phyloP scores from a whole-genome alignment of 75 land plant species.

The Larix kaempferi region DNA sequence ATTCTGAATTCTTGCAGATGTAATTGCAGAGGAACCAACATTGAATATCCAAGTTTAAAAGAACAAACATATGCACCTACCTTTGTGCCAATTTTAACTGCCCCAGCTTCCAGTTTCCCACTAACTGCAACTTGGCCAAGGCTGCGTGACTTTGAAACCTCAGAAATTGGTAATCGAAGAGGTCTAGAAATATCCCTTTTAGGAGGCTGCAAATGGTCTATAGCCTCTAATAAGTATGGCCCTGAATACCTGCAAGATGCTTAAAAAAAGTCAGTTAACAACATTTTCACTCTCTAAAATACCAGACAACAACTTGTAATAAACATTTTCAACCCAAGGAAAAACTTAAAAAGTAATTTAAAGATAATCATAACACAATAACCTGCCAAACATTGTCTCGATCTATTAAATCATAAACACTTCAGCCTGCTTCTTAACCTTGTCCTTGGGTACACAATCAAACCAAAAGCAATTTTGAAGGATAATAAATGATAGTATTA shows the following conservation, averaged over 20 bases:
- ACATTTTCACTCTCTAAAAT: no score
- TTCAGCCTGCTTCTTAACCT: no score
- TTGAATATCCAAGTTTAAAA: not conserved
- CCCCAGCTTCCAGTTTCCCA: slow-evolving; percentile 94
- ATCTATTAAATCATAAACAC: no score
- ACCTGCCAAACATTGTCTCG: no score
- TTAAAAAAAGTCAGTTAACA: not conserved
- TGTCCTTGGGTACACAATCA: no score
- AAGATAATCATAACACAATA: no score
- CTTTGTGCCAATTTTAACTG: slow-evolving; percentile 77
- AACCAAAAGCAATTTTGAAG: no score
- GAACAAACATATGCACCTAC: slow-evolving; percentile 15
- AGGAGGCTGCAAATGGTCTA: slow-evolving; percentile 78
- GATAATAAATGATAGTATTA: no score
- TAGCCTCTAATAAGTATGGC: slow-evolving; percentile 58
- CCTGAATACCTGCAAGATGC: slow-evolving; percentile 70
- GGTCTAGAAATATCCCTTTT: slow-evolving; percentile 69
- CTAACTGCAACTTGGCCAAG: slow-evolving; percentile 68
- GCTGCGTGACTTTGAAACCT: slow-evolving; percentile 58
- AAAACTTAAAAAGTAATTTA: not conserved
- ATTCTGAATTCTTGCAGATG: not conserved
- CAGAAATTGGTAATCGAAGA: slow-evolving; percentile 84
- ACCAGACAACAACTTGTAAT: not conserved
- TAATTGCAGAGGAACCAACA: not conserved
- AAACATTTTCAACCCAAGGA: not conserved